Conservation (phyloP, 78 protist genomes). For the Cyanophora paradoxa region DNA sequence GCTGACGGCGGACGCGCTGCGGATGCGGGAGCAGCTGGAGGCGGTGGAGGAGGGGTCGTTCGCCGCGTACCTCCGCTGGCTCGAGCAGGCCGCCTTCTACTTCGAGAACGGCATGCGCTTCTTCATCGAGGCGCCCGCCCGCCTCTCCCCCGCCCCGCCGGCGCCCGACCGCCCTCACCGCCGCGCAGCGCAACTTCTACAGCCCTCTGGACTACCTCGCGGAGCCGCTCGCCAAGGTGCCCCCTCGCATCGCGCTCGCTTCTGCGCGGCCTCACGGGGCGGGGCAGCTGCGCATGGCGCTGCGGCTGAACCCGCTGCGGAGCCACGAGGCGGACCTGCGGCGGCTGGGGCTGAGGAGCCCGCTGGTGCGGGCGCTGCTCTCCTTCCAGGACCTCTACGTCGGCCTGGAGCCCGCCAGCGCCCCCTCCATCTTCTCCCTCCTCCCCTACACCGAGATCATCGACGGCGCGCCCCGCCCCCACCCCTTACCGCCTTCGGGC, state of each 20-base stretch:
- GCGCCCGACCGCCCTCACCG: too few relatives aligned
- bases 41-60: too few relatives aligned
- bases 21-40: too few relatives aligned
- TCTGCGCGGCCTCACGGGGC: neutral
- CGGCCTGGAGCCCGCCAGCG: conserved; percentile 6
- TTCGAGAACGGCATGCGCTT: neutral
- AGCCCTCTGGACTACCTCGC: neutral
- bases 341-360: neutral
- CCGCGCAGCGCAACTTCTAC: neutral
- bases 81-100: too few relatives aligned
- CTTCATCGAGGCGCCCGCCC: neutral
- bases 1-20: too few relatives aligned
- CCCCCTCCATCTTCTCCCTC: too few relatives aligned
- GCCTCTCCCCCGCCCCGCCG: too few relatives aligned
- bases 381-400: conserved; percentile 3
- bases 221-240: neutral
- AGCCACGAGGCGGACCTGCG: neutral
- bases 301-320: neutral
- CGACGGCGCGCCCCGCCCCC: neutral
- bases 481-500: neutral
- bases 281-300: neutral
- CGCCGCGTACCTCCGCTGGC: too few relatives aligned
- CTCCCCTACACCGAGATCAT: neutral
- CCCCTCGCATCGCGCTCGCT: neutral
- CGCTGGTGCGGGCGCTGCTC: neutral